Base-by-base conservation (phyloP, 2,329 filamentous ascomycete species). In the Penicillium palitans region DNA sequence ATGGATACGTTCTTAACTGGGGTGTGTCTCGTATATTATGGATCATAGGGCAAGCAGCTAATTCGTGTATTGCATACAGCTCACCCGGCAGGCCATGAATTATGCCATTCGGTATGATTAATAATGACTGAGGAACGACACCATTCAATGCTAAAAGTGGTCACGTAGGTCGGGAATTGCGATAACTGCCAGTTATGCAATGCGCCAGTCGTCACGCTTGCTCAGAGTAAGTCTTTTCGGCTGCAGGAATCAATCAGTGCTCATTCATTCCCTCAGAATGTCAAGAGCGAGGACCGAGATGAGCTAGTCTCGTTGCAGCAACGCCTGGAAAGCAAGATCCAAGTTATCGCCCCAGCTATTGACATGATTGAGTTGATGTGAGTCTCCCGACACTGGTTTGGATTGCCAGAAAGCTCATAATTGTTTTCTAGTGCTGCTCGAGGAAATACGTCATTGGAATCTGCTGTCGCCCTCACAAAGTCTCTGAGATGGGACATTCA, bases 281-380 rank as follows among this genome's bases (percentile, higher is more conserved):
- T 95, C 15, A 87, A 91, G 66, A 85, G 92, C 68, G 84, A 83
- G 65, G 83, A 87, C 29, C 82, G 89, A 50, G 84, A 89, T 59
- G 90, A 96, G 72, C 81, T 98, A 6, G 81, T 85, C 57, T 74
- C 78, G 2, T 79, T 97, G 13, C 91, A 96, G 70, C 81, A 86
- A 53, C 84, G 88, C 2, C 81, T 98, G 4, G 86, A 96, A 67
- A 87, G 84, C 74, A 98, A 96, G 74, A 96, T 98, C 68, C 89
- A 87, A 76, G 91, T 96, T 64, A 87, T 97, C 46, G 92, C 91
- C 12, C 93, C 93, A 0, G 90, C 91, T 10, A 93, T 96, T 69
- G 91, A 96, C 72, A 87, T 96, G 80, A 91, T 96, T 67, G 91
- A 96, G 73, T 83, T 97, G 67, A 95, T 95, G 87, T 90, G 74